phyloP scores from a whole-genome alignment of 306 rosid species.

The Sesbania bispinosa region DNA sequence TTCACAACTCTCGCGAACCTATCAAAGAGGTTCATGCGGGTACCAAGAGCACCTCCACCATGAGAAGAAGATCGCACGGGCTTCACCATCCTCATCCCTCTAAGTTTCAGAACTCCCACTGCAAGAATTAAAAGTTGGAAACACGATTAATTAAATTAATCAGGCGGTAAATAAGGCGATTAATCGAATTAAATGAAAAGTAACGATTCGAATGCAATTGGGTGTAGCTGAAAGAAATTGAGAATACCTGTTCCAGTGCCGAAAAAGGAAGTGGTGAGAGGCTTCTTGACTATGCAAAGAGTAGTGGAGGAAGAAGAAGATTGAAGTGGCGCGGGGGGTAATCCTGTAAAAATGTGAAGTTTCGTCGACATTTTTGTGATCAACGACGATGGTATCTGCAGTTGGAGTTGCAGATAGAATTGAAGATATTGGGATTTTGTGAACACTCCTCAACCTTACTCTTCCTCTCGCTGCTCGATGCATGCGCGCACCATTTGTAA shows the following conservation, averaged over 20 bases:
- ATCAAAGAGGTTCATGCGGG: slow-evolving; percentile 80
- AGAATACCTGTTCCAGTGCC: slow-evolving; percentile 42
- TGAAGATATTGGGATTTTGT: slow-evolving; percentile 28
- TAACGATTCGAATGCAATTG: not conserved
- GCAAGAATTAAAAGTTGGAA: not conserved
- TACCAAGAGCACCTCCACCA: slow-evolving; percentile 73
- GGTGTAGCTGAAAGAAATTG: not conserved
- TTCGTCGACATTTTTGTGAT: slow-evolving; percentile 62
- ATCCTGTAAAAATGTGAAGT: slow-evolving; percentile 55
- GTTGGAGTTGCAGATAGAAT: slow-evolving; percentile 28
- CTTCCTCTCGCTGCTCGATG: not conserved
- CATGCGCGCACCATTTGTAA: not conserved
- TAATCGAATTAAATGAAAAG: not conserved
- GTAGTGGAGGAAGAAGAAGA: slow-evolving; percentile 43
- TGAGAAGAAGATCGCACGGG: slow-evolving; percentile 29
- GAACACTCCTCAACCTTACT: slow-evolving; percentile 23
- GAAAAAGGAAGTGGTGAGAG: slow-evolving; percentile 59
- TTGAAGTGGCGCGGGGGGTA: slow-evolving; percentile 44
- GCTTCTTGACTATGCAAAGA: slow-evolving; percentile 42
- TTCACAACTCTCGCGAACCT: slow-evolving; percentile 85
- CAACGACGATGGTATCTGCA: not conserved
- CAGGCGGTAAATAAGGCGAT: not conserved
- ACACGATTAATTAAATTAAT: not conserved
- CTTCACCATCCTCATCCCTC: slow-evolving; percentile 38
- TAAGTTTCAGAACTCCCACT: slow-evolving; percentile 38